Base-by-base conservation (phyloP, 2,329 filamentous ascomycete species). In the Cladosporium colombiae region DNA sequence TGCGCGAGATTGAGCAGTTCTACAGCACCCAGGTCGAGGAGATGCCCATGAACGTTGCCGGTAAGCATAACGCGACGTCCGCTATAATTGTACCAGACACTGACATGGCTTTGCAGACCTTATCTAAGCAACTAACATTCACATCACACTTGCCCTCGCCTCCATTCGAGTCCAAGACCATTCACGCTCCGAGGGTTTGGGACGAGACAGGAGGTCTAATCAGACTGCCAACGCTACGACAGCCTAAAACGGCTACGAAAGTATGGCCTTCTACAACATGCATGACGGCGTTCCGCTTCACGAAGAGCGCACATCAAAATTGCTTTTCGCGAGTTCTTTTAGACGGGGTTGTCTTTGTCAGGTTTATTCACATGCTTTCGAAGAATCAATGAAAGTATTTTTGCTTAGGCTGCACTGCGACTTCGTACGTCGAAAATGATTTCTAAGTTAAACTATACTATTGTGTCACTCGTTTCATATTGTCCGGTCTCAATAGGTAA, bases 11-110 rank as follows among this genome's bases (percentile, higher is more conserved):
- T 76, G 95, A 99, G 83, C 92, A 97, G 85, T 99, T 98, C 88
- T 99, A 99, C 90, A 97, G 92, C 88, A 99, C 95, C 81, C 95
- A 99, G 86, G 98, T 99, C 74, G 95, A 99, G 85, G 95, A 99
- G 88, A 99, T 99, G 95, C 95, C 95, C 78, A 98, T 99, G 95
- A 52, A 89, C 82, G 88, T 89, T 81, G 86, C 86, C 78, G 85
- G 84, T 85, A 83, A 77, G 85, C 53, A 29, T 27, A 35, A 11
- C 31, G 21, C 50, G 2, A 23, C 14, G 23, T 18, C 52, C n/a
- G 25, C 29, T 18, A 44, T 18, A 6, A 3, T 7, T n/a, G 3
- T n/a, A 29, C 1, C 23, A 40, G 63, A 40, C 13, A 21, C 67
- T 53, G 64, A 67, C 62, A 67, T 56, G 89, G 89, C 14, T 33